phyloP scores from a whole-genome alignment of 768 basidiomycete genomes.

The Mycena pura region DNA sequence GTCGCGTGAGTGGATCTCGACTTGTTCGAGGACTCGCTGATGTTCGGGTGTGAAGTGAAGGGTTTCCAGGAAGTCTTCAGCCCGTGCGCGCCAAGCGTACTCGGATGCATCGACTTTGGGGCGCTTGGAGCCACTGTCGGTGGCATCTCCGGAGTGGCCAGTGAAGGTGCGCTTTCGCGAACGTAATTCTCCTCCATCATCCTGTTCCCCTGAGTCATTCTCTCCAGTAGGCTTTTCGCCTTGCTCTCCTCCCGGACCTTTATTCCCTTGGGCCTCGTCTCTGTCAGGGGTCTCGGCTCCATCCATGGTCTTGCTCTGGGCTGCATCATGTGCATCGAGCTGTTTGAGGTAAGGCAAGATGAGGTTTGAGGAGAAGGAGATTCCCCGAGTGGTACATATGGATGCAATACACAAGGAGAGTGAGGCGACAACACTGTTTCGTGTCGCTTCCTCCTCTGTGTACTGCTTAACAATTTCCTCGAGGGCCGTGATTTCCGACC shows the following conservation, averaged over 20 bases:
- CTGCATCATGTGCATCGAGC: neutral
- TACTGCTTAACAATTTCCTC: neutral
- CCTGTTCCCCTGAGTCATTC: no score
- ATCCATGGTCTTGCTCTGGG: neutral
- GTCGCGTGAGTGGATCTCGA: neutral
- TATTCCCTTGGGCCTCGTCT: no score
- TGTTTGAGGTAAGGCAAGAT: neutral
- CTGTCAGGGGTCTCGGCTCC: no score
- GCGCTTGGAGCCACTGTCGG: neutral
- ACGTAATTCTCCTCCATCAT: no score
- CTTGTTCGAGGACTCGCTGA: neutral
- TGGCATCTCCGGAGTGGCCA: no score
- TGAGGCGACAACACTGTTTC: neutral
- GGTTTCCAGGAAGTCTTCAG: neutral
- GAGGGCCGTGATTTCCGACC: neutral
- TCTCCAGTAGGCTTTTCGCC: no score
- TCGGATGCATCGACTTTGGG: neutral
- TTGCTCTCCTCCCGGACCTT: no score
- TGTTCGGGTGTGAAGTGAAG: constrained; percentile 4
- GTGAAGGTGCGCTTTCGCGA: no score
- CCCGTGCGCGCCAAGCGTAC: neutral
- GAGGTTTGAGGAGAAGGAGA: neutral
- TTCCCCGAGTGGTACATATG: neutral
- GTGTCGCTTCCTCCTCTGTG: neutral
- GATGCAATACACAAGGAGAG: neutral